phyloP scores from a whole-genome alignment of 805 yeast genomes.

The Candida ficus region DNA sequence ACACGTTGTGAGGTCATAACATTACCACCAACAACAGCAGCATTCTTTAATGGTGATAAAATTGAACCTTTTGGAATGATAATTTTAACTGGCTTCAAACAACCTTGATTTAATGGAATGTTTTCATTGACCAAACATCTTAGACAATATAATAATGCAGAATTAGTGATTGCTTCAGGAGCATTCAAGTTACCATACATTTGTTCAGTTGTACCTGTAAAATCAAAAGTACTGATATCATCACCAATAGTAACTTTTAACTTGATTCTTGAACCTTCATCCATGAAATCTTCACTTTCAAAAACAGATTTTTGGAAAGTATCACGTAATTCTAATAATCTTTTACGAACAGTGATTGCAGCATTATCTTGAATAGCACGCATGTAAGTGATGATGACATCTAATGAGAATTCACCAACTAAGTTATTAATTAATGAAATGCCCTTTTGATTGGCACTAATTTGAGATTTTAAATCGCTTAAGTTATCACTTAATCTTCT shows the following conservation, averaged over 20 bases:
- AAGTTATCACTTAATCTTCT: slow-evolving; percentile 79
- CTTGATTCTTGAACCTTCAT: slow-evolving; percentile 71
- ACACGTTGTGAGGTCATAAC: slow-evolving; percentile 93
- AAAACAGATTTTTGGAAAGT: slow-evolving; percentile 36
- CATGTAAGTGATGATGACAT: slow-evolving; percentile 69
- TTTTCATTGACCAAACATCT: slow-evolving; percentile 81
- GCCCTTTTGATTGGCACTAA: slow-evolving; percentile 87
- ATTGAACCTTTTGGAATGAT: slow-evolving; percentile 57
- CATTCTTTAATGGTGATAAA: slow-evolving; percentile 72
- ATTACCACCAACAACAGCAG: slow-evolving; percentile 94
- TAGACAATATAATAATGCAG: slow-evolving; percentile 84
- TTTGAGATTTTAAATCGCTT: slow-evolving; percentile 79
- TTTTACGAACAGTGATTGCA: slow-evolving; percentile 57
- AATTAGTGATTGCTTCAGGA: slow-evolving; percentile 82
- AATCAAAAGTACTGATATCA: slow-evolving; percentile 68
- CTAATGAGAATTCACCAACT: slow-evolving; percentile 56
- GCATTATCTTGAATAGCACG: slow-evolving; percentile 78
- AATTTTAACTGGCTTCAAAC: slow-evolving; percentile 72
- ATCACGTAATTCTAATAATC: slow-evolving; percentile 40
- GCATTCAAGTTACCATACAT: slow-evolving; percentile 89
- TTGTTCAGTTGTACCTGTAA: slow-evolving; percentile 82
- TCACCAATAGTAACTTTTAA: slow-evolving; percentile 47
- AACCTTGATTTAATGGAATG: slow-evolving; percentile 92
- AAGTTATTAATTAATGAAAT: slow-evolving; percentile 57
- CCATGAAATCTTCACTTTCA: slow-evolving; percentile 62